Conservation (phyloP, 352 stramenopile genomes). For the Phytophthora cactorum region DNA sequence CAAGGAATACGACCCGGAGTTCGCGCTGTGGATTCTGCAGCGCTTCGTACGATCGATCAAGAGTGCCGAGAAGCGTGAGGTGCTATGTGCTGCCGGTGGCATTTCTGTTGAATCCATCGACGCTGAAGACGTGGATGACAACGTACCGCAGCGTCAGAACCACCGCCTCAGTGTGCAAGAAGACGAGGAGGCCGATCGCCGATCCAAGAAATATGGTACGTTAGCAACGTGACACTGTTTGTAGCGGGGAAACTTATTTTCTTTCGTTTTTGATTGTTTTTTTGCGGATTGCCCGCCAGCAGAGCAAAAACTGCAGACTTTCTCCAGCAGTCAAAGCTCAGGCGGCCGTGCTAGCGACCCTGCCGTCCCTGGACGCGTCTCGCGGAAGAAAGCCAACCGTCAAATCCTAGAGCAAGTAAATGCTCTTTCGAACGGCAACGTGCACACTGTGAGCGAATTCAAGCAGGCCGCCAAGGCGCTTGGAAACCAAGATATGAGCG, state of each 20-base stretch:
- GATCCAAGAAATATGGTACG: slow-evolving; percentile 51
- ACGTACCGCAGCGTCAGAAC: slow-evolving; percentile 22
- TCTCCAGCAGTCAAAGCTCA: slow-evolving; percentile 19
- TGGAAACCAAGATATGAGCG: slow-evolving; percentile 74
- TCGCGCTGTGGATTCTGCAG: slow-evolving; percentile 61
- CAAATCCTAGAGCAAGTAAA: slow-evolving; percentile 76
- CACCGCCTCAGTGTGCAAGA: slow-evolving; percentile 21
- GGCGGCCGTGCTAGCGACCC: slow-evolving; percentile 26
- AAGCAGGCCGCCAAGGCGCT: slow-evolving; percentile 75
- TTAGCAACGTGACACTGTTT: not conserved
- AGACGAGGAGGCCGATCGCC: slow-evolving; percentile 29
- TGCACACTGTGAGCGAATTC: slow-evolving; percentile 57
- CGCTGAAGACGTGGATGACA: slow-evolving; percentile 26
- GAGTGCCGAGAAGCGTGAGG: slow-evolving; percentile 57
- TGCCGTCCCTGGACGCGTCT: slow-evolving; percentile 32
- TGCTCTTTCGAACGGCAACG: slow-evolving; percentile 54
- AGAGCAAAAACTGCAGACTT: slow-evolving; percentile 27
- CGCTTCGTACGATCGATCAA: slow-evolving; percentile 63
- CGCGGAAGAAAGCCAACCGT: slow-evolving; percentile 68
- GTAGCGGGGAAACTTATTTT: slow-evolving; percentile 12
- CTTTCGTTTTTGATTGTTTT: slow-evolving; percentile 6
- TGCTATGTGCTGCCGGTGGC: slow-evolving; percentile 43
- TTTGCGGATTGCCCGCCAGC: slow-evolving; percentile 22
- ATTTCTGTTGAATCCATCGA: slow-evolving; percentile 33
- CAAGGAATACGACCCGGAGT: slow-evolving; percentile 60